Evolutionary conservation across 345 rosid species (phyloP), one percentile per base, ranked within the genome.

Genomic region (Salix udensis): DNA sequence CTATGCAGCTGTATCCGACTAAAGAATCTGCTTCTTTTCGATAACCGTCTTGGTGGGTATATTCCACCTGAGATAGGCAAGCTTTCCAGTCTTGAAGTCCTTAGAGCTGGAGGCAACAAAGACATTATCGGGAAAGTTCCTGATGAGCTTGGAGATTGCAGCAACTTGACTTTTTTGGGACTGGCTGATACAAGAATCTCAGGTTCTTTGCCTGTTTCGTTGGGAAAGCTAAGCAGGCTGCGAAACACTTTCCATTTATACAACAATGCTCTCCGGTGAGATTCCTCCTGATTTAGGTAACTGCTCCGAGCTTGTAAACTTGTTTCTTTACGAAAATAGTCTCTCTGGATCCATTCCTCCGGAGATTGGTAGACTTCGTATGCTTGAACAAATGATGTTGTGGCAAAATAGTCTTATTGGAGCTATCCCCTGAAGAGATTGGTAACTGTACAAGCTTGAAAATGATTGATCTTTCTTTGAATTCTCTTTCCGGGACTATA

Each of bases 331-430:
- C 50, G 94, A 89, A 80, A 96, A 96, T 46, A 82, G 88, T 84
- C 87, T 96, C 67, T 89, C 98, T 60, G 97, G 99, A 30, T 81
- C 91, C 1, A 92, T 96, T 46, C 98, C 99, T 3, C 68, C 76
- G 4, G 89, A 91, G 81, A 79, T 96, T 24, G 92, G 94, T 30
- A 89, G 85, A 82, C 93, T 96, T 24, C 65, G 70, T 68, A 96
- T 88, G 84, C 91, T 96, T 9, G 94, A 92, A 71, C 84, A 82
- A 39, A 78, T 96, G 76, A 73, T 91, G 79, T 74, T 96, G 65
- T 93, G 99, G 98, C 91, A 91, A 76, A 93, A 93, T 76, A 86
- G 82, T 80, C 91, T 96, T 28, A 84, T 77, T 50, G 99, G 99
- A 34, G 80, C 76, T 39, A 91, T 96, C 72, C 99, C 99, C 21